Evolutionary conservation across 371 early-diverging fungal genomes (phyloP), one percentile per base, ranked within the genome.

Genomic region (Mortierella sp.): DNA sequence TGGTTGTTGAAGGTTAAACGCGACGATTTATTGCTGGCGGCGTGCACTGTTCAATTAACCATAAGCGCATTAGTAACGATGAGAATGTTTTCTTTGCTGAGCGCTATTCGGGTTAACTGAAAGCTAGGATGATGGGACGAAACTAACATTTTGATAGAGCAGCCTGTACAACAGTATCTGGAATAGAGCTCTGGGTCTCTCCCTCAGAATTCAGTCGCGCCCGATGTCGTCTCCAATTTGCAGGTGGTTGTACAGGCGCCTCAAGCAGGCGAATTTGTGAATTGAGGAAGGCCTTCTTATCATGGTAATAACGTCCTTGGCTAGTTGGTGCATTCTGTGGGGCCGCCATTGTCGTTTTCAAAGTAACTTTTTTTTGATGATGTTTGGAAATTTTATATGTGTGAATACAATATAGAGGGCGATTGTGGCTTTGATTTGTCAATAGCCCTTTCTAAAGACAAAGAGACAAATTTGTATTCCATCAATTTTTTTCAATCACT

Each of bases 301-400:
- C 79, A 16, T 78, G 79, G 36, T 78, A 78, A 58, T 78, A 78
- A 21, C 79, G 70, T 19, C 65, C 79, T 45, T 78, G 79, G 9
- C 79, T 67, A 22, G 63, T 59, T 19, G 47, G 28, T 28, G 48
- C n/a, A 7, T 59, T n/a, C 22, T 55, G 59, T 28, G 28, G 24
- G 47, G 24, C 33, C 0, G 45, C 65, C 69, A 64, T 55, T 63
- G 50, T 19, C 36, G 47, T 13, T 53, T 19, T 36, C 4, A 22
- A 5, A 19, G 16, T 36, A 19, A 2, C 48, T 53, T 66, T 3
- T 3, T 19, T 1, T 19, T 47, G 48, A 48, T 43, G 45, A n/a
- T 64, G 43, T 21, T 36, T 36, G 36, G 36, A 36, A 6, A 3
- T 3, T 36, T 36, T 36, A 6, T 36, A 6, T 36, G 36, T 6